Conservation (phyloP, 768 basidiomycete genomes). For the Termitomyces sp. region DNA sequence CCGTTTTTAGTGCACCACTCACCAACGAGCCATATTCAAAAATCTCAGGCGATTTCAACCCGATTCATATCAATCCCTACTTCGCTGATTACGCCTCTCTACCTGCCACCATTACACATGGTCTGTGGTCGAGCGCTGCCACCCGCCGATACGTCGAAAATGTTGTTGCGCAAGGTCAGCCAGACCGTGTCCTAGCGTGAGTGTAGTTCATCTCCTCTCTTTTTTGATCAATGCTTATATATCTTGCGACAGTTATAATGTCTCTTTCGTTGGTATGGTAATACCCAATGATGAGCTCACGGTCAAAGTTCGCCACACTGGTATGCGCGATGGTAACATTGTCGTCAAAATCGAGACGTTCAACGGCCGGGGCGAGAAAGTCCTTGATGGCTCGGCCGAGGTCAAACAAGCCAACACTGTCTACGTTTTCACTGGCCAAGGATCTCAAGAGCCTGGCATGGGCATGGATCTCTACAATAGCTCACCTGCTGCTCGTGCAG, state of each 20-base stretch:
- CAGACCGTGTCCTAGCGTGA: conserved; percentile 84
- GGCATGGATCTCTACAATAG: conserved; percentile 96
- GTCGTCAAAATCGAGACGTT: conserved; percentile 84
- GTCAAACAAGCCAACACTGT: conserved; percentile 89
- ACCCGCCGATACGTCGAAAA: conserved; percentile 91
- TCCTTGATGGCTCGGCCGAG: conserved; percentile 88
- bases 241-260: conserved; percentile 62
- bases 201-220: conserved; percentile 23
- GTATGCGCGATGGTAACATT: conserved; percentile 91
- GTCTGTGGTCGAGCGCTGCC: conserved; percentile 95
- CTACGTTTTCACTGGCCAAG: conserved; percentile 98
- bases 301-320: conserved; percentile 84
- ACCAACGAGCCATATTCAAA: conserved; percentile 96
- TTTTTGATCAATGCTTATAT: neutral
- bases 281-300: conserved; percentile 82
- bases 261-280: conserved; percentile 96
- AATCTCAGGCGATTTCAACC: conserved; percentile 97
- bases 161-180: conserved; percentile 88
- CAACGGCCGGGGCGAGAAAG: conserved; percentile 85
- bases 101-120: conserved; percentile 96
- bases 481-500: conserved; percentile 90
- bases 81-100: conserved; percentile 91
- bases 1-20: conserved; percentile 74
- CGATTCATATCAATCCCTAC: conserved; percentile 98
- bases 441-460: conserved; percentile 98